Percentiles rank a stretch among this genome's conserved stretches.
These are phyloP conservation scores for Fusarium beomiforme DNA, from an alignment of 2,329 filamentous ascomycete genomes.

Conservation along the genomic window DNA sequence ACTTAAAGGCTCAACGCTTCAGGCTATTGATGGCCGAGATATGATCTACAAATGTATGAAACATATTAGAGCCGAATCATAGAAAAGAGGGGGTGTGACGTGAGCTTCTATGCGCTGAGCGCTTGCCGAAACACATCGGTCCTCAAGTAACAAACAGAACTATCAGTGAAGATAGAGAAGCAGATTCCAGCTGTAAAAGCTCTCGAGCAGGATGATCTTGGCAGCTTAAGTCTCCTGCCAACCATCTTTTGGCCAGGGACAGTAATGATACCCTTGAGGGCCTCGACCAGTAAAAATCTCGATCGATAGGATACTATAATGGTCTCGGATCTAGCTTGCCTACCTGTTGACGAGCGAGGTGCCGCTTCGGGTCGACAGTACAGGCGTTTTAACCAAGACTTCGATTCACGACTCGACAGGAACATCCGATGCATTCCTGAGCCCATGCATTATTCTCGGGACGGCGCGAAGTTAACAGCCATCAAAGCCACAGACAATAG, in stretches of 20 bases:
- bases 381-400: neutral
- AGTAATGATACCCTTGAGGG: neutral
- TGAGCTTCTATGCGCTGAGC: neutral
- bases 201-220: neutral
- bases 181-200: neutral
- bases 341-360: neutral
- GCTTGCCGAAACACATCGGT: conserved; percentile 11
- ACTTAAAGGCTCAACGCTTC: neutral
- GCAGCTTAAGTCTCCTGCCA: neutral
- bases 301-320: neutral
- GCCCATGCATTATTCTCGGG: conserved; percentile 1
- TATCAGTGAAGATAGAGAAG: neutral
- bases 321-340: neutral
- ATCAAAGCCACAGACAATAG: conserved; percentile 7
- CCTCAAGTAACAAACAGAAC: neutral
- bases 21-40: neutral
- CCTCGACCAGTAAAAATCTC: neutral
- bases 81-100: neutral
- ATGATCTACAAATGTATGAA: neutral
- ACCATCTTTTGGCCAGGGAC: neutral
- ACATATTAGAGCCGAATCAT: neutral
- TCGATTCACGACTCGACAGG: neutral
- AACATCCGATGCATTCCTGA: neutral
- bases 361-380: neutral
- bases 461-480: conserved; percentile 27